phyloP scores from a whole-genome alignment of 2,329 filamentous ascomycete species.

The Harringtonia lauricola region DNA sequence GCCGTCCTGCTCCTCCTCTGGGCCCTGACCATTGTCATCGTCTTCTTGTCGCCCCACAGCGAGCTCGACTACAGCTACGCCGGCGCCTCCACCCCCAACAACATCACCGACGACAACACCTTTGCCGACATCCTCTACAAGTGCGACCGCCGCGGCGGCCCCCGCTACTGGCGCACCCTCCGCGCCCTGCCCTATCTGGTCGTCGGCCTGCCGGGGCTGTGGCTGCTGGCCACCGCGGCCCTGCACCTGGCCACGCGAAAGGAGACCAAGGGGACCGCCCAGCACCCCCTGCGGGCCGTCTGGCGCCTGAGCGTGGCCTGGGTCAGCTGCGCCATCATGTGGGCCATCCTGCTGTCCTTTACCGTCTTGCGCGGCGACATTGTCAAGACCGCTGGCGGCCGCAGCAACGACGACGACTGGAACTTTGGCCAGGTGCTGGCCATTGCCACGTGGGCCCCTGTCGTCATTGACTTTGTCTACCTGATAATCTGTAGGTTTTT shows the following conservation, averaged over 20 bases:
- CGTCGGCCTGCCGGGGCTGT: slow-evolving; percentile 10
- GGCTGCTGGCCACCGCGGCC: slow-evolving; percentile 6
- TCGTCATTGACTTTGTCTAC: slow-evolving; percentile 5
- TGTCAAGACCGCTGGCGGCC: slow-evolving; percentile 3
- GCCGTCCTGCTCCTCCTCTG: slow-evolving; percentile 8
- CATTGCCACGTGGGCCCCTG: slow-evolving; percentile 7
- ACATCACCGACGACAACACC: slow-evolving; percentile 1
- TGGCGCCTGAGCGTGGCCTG: slow-evolving; percentile 7
- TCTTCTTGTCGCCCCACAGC: slow-evolving; percentile 9
- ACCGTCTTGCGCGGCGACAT: slow-evolving; percentile 6
- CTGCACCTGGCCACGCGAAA: not conserved
- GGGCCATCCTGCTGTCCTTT: slow-evolving; percentile 6
- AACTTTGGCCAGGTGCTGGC: slow-evolving; percentile 11
- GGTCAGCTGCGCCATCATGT: slow-evolving; percentile 7
- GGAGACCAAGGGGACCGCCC: too few relatives aligned
- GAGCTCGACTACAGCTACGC: slow-evolving; percentile 9
- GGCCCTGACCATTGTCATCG: slow-evolving; percentile 6
- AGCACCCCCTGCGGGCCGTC: not conserved
- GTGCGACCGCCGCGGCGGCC: slow-evolving; percentile 11
- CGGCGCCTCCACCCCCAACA: not conserved
- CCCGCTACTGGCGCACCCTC: slow-evolving; percentile 9
- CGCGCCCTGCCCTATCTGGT: slow-evolving; percentile 7
- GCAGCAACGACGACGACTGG: slow-evolving; percentile 7
- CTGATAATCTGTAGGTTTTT: slow-evolving; percentile 1
- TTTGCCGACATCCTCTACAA: not conserved